A percentile compares a stretch with the other conserved stretches of the same genome.
phyloP scores from a whole-genome alignment of 225 moss, liverwort and hornwort species.

The Bryum argenteum region DNA sequence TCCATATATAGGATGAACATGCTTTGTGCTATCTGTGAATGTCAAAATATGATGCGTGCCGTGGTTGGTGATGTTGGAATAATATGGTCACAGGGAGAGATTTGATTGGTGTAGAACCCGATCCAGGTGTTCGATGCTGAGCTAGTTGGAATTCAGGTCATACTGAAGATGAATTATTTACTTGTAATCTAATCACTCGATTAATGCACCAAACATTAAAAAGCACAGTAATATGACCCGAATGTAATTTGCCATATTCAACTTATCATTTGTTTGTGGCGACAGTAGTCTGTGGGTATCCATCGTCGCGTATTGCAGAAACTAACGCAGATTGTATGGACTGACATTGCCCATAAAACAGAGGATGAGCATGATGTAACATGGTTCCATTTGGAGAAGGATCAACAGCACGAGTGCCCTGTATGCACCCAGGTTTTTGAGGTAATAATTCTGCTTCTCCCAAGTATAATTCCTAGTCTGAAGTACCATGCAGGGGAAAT shows the following conservation, averaged over 20 bases:
- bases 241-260: not conserved
- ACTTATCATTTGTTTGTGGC: not conserved
- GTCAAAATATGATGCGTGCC: not conserved
- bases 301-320: not conserved
- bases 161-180: not conserved
- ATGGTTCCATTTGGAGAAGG: constrained; percentile 97
- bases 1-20: too few relatives aligned
- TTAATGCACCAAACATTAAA: not conserved
- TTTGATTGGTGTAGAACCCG: constrained; percentile 13
- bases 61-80: constrained; percentile 15
- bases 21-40: not conserved
- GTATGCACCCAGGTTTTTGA: constrained; percentile 94
- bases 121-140: constrained; percentile 22
- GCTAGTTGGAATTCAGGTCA: constrained; percentile 20
- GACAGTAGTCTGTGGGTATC: not conserved
- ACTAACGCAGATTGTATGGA: constrained; percentile 27
- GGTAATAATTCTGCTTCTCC: constrained; percentile 39
- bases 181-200: not conserved
- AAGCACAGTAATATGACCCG: not conserved
- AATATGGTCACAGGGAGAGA: constrained; percentile 11
- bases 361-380: constrained; percentile 97
- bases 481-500: not conserved
- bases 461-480: not conserved
- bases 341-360: constrained; percentile 26
- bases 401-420: constrained; percentile 65